A percentile compares a stretch with the other conserved stretches of the same genome.
Conservation (phyloP, 192 early-diverging fungal genomes). For the Coemansia sp. region DNA sequence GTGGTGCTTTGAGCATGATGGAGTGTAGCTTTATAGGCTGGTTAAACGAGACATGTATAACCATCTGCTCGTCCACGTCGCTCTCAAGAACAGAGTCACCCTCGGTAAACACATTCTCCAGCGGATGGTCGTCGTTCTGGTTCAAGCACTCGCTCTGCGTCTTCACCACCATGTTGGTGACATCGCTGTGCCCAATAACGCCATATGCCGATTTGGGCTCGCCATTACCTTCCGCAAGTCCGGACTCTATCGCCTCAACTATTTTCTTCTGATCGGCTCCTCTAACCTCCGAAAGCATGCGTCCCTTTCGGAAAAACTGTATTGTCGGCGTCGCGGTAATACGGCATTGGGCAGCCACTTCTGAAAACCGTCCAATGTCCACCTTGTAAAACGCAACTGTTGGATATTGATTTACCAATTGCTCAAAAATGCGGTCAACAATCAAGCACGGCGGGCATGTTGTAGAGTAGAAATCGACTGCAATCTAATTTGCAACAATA, state of each 20-base stretch:
- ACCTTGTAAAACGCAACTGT: slow-evolving; percentile 51
- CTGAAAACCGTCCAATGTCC: slow-evolving; percentile 32
- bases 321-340: slow-evolving; percentile 51
- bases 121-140: slow-evolving; percentile 72
- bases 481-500: slow-evolving; percentile 25
- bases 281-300: slow-evolving; percentile 73
- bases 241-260: slow-evolving; percentile 61
- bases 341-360: slow-evolving; percentile 39
- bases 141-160: slow-evolving; percentile 85
- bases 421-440: slow-evolving; percentile 27
- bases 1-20: slow-evolving; percentile 57
- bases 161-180: slow-evolving; percentile 64
- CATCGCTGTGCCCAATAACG: slow-evolving; percentile 59
- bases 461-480: slow-evolving; percentile 48
- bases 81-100: slow-evolving; percentile 75
- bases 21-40: slow-evolving; percentile 69
- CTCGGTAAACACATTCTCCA: slow-evolving; percentile 75
- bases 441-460: slow-evolving; percentile 50
- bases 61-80: slow-evolving; percentile 95
- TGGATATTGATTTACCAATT: slow-evolving; percentile 25
- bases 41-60: slow-evolving; percentile 85
- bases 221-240: slow-evolving; percentile 16
- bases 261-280: slow-evolving; percentile 80
- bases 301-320: slow-evolving; percentile 70
- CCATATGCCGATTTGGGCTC: slow-evolving; percentile 42